Evolutionary conservation across 805 yeast genomes (phyloP), one percentile per base, ranked within the genome.

Genomic region (Myxozyma mucilagina): DNA sequence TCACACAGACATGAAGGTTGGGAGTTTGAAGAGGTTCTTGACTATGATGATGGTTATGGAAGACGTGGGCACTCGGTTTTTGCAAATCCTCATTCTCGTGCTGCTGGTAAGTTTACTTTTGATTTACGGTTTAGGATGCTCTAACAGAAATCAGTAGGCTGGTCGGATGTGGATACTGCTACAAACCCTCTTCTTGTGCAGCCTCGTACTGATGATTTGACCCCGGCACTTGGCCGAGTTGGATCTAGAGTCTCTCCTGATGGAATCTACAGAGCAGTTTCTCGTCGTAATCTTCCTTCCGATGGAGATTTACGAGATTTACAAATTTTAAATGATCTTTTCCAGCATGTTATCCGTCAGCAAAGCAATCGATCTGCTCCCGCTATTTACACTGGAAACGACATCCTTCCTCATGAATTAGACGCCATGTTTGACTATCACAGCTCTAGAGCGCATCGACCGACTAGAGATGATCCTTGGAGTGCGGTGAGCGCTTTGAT

Each of bases 401-500:
- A 56, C 36, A 39, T 53, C 47, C 48, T 62, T 24, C 47, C 67
- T 7, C 56, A 42, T 44, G 67, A 64, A 9, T 32, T 64, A 18
- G 64, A 64, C 8, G 41, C 56, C 11, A 43, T 53, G 47, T 58
- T 59, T 34, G 61, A 62, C 16, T 44, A 35, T 47, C 59, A 48
- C 13, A 50, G 41, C 13, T 32, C 54, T 13, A 41, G 62, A 11
- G 13, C 51, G 6, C 47, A 35, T 38, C 47, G 66, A 18, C 54
- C 42, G 3, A 29, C 56, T 14, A 47, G 63, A 24, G 59, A 56
- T 36, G 67, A 63, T 34, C 64, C 67, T 10, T 47, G 55, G 54
- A 70, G 73, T 4, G 57, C 53, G 11, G 39, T 63, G 20, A 59
- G 52, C 6, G 49, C 47, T 11, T 47, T 63, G 11, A 49, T 72